Conservation (phyloP, 2,329 filamentous ascomycete species). For the Orbilia ellipsospora region DNA sequence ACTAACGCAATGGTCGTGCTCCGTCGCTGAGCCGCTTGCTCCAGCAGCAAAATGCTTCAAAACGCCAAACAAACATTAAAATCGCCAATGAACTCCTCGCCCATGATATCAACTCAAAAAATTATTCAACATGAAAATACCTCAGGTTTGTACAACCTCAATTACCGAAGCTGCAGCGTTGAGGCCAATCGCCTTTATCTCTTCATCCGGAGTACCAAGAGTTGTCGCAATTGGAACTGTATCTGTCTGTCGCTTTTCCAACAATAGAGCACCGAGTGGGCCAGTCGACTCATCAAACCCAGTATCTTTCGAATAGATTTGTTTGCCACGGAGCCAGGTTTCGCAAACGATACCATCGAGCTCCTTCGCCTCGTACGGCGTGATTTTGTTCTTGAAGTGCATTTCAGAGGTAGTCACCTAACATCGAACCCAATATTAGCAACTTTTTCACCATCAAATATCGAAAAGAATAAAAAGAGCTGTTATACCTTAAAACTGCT, state of each 20-base stretch:
- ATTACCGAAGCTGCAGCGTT: conserved; percentile 19
- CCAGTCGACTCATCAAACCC: conserved; percentile 71
- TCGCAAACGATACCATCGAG: conserved; percentile 82
- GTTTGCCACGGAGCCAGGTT: conserved; percentile 83
- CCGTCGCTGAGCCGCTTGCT: too few species aligned
- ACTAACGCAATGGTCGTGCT: too few species aligned
- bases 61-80: background rate
- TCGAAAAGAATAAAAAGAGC: background rate
- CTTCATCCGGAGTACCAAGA: conserved; percentile 20
- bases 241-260: conserved; percentile 63
- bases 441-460: background rate
- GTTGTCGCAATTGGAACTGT: conserved; percentile 40
- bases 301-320: conserved; percentile 74
- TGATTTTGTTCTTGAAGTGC: conserved; percentile 94
- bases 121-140: background rate
- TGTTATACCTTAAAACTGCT: conserved; percentile 78
- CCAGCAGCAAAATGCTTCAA: too few species aligned
- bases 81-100: conserved; percentile 27
- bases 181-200: conserved; percentile 13
- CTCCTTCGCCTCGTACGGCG: conserved; percentile 83
- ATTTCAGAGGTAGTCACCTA: conserved; percentile 74
- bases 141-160: conserved; percentile 30
- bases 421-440: conserved; percentile 26
- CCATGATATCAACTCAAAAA: background rate
- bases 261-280: conserved; percentile 66